Base-by-base conservation (phyloP, 257 asterid species). In the Jacaranda copaia region DNA sequence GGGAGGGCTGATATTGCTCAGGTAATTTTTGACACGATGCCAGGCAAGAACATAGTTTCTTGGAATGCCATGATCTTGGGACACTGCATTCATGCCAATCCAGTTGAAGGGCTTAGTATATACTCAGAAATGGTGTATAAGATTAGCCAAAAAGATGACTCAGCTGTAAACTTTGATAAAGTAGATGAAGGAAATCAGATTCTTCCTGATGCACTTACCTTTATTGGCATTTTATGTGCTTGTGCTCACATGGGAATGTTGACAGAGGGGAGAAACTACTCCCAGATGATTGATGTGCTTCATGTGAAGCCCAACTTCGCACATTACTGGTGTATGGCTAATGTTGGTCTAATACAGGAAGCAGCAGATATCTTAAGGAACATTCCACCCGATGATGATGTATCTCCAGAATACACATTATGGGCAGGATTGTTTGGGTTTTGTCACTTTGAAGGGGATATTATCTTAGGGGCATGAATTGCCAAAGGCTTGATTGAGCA, bases 291-390 rank as follows among this genome's bases (percentile, higher is more conserved):
- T 19, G 86, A 85, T 36, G 81, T 80, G 52, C 85, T 82, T 63
- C 57, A 70, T 10, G 25, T 90, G 58, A 83, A 85, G 57, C 92
- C 91, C 13, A 83, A 80, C 76, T 92, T 92, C 13, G 95, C 84
- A 14, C 95, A 89, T 84, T 88, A 86, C 63, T 90, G 96, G 95
- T 90, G 92, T 87, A 71, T 86, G 82, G 93, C 89, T 61, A 77
- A 70, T 75, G 85, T 75, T 79, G 96, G 90, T 76, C 79, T 76
- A 46, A 75, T 62, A 83, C 77, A 83, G 52, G 95, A 90, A 73
- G 97, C 97, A 14, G 72, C 86, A 72, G 81, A 81, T 72, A 69
- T 86, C 38, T 59, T 92, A 76, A 78, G 73, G 79, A 83, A 73
- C 80, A 83, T 86, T 77, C 88, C 87, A 12, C 49, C 20, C 25